Conservation (phyloP, 176 grass and related monocot genomes). For the Ampelocalamus luodianensis region DNA sequence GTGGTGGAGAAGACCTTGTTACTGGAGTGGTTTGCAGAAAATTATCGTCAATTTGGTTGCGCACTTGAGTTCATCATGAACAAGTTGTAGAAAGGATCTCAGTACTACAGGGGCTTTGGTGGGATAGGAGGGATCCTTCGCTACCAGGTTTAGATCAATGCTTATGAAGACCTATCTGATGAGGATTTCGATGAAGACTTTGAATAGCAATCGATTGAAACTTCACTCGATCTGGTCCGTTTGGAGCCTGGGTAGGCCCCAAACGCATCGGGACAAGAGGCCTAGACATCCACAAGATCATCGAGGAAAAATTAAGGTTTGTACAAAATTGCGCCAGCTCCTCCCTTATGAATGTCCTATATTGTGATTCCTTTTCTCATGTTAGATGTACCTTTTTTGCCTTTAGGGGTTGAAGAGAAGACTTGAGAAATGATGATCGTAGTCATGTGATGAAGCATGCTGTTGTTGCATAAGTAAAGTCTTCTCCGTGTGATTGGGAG, state of each 20-base stretch:
- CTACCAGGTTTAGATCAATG: constrained; percentile 36
- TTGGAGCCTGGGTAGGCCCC: constrained; percentile 44
- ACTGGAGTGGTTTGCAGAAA: constrained; percentile 43
- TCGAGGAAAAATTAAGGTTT: constrained; percentile 35
- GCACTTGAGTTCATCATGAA: constrained; percentile 42
- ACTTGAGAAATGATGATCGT: background rate
- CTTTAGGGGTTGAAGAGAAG: constrained; percentile 9
- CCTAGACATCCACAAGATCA: constrained; percentile 31
- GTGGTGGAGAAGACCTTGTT: constrained; percentile 31
- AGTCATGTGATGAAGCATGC: constrained; percentile 7
- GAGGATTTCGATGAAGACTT: constrained; percentile 41
- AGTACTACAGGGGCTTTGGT: constrained; percentile 42
- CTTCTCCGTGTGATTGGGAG: background rate
- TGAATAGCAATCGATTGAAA: constrained; percentile 51
- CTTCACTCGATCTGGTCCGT: constrained; percentile 34
- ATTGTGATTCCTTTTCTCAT: background rate
- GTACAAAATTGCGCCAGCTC: background rate
- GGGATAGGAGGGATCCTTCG: constrained; percentile 49
- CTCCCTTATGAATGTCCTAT: background rate
- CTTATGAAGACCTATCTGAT: constrained; percentile 37
- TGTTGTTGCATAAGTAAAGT: background rate
- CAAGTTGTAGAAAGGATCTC: constrained; percentile 42
- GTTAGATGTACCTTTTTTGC: background rate
- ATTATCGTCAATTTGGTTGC: constrained; percentile 41
- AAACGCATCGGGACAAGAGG: constrained; percentile 7